Evolutionary conservation across 305 asterid species (phyloP), one percentile per base, ranked within the genome.

Genomic region (Fraxinus baroniana): DNA sequence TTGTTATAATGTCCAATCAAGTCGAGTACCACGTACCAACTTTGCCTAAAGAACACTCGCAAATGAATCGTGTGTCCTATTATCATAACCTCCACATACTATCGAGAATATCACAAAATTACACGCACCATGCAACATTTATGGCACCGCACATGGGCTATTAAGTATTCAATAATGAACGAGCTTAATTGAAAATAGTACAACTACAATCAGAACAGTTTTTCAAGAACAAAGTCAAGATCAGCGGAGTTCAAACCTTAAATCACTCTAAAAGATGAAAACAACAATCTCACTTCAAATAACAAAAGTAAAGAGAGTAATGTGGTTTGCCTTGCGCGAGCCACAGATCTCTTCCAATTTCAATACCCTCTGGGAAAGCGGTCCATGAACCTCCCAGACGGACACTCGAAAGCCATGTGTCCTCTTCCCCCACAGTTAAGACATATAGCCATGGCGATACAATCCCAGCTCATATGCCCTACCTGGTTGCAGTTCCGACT

Each of bases 351-450:
- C 32, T 55, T 41, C 76, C 76, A 24, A 24, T 24, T 66, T 87
- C 88, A 94, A 86, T 90, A 94, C 91, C 98, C 90, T 77, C 92
- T 84, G 0, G 95, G 93, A 49, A 89, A 90, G 6, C 97, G 95
- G 81, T 93, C 98, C 87, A 90, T 37, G 39, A 90, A 83, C 89
- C 98, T 91, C 82, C 92, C 97, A 22, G 98, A 95, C 0, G 98
- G 98, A 73, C 97, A 94, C 80, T 94, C 97, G 26, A 81, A 93
- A 0, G 97, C 95, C 55, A 89, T 60, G 49, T 94, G 99, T 55
- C 98, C 99, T 87, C 97, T 86, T 32, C 97, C 97, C 18, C 95
- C 98, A 79, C 95, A 95, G 90, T 90, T 90, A 86, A 91, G 97
- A 84, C 95, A 95, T 55, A 93, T 91, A 84, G 90, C 86, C 86